Conservation (phyloP, 345 rosid genomes). For the Pistacia vera region DNA sequence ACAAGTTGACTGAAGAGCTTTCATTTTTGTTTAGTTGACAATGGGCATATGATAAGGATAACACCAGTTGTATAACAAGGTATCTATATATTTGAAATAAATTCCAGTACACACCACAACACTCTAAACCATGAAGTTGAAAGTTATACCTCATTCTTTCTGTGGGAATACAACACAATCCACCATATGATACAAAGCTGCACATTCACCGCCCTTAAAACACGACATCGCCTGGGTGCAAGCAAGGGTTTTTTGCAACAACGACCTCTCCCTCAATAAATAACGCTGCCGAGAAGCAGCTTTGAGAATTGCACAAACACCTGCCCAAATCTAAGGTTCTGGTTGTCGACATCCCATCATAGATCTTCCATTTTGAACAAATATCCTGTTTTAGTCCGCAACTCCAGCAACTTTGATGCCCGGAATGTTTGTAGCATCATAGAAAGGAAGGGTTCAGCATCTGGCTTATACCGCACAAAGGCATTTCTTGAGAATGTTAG, state of each 20-base stretch:
- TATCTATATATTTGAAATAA: slow-evolving; percentile 3
- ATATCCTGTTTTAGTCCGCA: slow-evolving; percentile 70
- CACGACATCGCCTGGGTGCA: slow-evolving; percentile 78
- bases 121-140: neutral
- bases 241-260: slow-evolving; percentile 72
- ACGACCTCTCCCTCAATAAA: slow-evolving; percentile 41
- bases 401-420: slow-evolving; percentile 65
- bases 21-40: too few relatives aligned
- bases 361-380: slow-evolving; percentile 55
- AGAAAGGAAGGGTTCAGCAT: slow-evolving; percentile 77
- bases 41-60: too few relatives aligned
- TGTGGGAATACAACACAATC: slow-evolving; percentile 78
- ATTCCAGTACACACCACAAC: neutral
- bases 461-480: slow-evolving; percentile 67
- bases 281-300: slow-evolving; percentile 10
- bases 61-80: neutral
- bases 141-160: slow-evolving; percentile 53
- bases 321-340: slow-evolving; percentile 67
- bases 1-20: neutral
- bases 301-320: slow-evolving; percentile 67
- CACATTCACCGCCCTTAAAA: slow-evolving; percentile 51
- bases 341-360: slow-evolving; percentile 94
- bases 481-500: slow-evolving; percentile 62
- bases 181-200: slow-evolving; percentile 62
- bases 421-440: slow-evolving; percentile 91